These are phyloP conservation scores for Prunus davidiana DNA, from an alignment of 306 rosid genomes.

Conservation along the genomic window DNA sequence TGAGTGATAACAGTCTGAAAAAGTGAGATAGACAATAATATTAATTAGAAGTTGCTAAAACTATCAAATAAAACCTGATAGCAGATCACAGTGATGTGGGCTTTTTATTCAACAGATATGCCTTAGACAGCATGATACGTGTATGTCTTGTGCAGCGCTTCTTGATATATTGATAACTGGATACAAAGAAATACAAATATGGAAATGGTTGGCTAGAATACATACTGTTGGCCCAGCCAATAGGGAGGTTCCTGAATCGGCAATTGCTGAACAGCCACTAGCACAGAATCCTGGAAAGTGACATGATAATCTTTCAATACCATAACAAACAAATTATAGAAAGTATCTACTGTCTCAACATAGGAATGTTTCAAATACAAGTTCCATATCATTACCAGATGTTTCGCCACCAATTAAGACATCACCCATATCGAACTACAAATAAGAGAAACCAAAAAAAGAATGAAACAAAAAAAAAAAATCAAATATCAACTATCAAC, in stretches of 20 bases:
- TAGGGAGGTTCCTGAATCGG: constrained; percentile 81
- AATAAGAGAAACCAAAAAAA: constrained; percentile 7
- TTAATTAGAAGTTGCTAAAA: not conserved
- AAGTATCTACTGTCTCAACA: not conserved
- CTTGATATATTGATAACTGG: not conserved
- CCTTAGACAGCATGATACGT: not conserved
- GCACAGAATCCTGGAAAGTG: constrained; percentile 58
- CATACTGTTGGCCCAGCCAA: constrained; percentile 68
- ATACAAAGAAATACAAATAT: not conserved
- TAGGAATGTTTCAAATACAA: not conserved
- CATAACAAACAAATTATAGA: not conserved
- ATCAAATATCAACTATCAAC: too few relatives aligned
- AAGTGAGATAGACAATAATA: not conserved
- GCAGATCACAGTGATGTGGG: not conserved
- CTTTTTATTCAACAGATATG: not conserved
- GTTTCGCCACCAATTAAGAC: constrained; percentile 47
- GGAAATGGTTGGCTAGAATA: not conserved
- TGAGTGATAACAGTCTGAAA: constrained; percentile 54
- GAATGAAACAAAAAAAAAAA: not conserved
- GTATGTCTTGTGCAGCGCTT: not conserved
- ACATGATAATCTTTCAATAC: not conserved
- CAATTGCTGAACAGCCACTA: constrained; percentile 69
- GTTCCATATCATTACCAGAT: constrained; percentile 33
- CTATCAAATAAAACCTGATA: not conserved
- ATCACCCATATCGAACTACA: constrained; percentile 69